phyloP scores from a whole-genome alignment of 768 basidiomycete genomes.

The Butyriboletus loyo region DNA sequence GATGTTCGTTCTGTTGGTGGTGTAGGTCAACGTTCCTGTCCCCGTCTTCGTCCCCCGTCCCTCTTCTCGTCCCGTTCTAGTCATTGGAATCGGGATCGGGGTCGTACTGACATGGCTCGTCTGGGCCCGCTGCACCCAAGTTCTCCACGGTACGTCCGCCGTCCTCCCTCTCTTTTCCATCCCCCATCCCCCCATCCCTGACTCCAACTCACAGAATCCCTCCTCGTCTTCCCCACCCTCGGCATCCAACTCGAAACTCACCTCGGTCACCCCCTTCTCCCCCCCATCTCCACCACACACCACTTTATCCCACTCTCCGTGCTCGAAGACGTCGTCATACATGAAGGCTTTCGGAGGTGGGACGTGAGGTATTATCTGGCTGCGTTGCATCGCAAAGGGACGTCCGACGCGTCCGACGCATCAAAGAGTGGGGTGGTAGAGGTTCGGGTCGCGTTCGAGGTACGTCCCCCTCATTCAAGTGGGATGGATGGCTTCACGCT shows the following conservation, averaged over 20 bases:
- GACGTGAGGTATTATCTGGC: slow-evolving; percentile 68
- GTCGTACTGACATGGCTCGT: slow-evolving; percentile 24
- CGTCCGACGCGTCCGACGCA: not conserved
- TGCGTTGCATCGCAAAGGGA: slow-evolving; percentile 31
- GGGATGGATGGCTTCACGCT: not conserved
- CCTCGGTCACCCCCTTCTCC: slow-evolving; percentile 47
- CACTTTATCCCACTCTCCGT: slow-evolving; percentile 57
- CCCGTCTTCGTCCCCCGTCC: not conserved
- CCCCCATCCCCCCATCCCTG: not conserved
- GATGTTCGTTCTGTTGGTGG: too few species aligned
- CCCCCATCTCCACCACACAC: slow-evolving; percentile 33
- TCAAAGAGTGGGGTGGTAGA: slow-evolving; percentile 20
- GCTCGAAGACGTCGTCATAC: slow-evolving; percentile 64
- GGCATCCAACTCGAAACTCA: slow-evolving; percentile 76
- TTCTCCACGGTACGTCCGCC: slow-evolving; percentile 44
- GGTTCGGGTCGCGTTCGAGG: slow-evolving; percentile 61
- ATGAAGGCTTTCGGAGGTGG: slow-evolving; percentile 73
- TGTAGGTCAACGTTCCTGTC: not conserved
- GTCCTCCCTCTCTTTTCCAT: not conserved
- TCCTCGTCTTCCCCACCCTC: slow-evolving; percentile 61
- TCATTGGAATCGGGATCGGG: slow-evolving; percentile 9
- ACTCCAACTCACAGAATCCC: slow-evolving; percentile 51
- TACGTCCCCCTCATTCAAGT: slow-evolving; percentile 21
- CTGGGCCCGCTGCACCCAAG: slow-evolving; percentile 40
- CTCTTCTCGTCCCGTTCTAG: not conserved